Conservation (phyloP, 2,329 filamentous ascomycete genomes). For the Exutisphaerella laricina region DNA sequence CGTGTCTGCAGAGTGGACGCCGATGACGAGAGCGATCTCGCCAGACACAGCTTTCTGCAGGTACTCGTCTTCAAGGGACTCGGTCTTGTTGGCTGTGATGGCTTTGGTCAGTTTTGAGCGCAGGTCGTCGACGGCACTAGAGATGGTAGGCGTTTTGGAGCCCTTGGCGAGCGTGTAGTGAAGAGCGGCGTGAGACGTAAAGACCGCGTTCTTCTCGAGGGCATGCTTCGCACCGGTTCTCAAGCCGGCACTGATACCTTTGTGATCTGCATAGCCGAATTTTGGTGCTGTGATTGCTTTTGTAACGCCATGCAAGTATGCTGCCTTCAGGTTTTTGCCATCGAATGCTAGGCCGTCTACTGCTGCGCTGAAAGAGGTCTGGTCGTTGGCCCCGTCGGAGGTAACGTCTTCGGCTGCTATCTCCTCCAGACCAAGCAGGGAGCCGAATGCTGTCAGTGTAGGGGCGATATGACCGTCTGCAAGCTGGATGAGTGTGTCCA, state of each 20-base stretch:
- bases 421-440: constrained; percentile 56
- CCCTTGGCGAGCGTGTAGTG: constrained; percentile 52
- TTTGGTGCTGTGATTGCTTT: constrained; percentile 36
- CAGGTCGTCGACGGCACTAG: constrained; percentile 49
- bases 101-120: constrained; percentile 52
- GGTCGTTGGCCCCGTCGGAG: constrained; percentile 46
- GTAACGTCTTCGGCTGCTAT: constrained; percentile 54
- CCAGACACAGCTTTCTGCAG: constrained; percentile 47
- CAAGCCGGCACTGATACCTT: constrained; percentile 37
- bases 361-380: constrained; percentile 51
- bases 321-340: constrained; percentile 36
- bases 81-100: constrained; percentile 39
- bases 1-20: constrained; percentile 57
- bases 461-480: constrained; percentile 56
- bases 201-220: constrained; percentile 32
- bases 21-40: constrained; percentile 52
- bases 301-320: constrained; percentile 37
- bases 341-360: constrained; percentile 41
- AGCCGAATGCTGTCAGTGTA: constrained; percentile 57
- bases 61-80: constrained; percentile 43
- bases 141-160: constrained; percentile 46
- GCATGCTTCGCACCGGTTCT: constrained; percentile 32
- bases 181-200: constrained; percentile 37
- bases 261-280: constrained; percentile 25
- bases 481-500: constrained; percentile 42